These are phyloP conservation scores for Acanthamoeba sp. DNA, from an alignment of 208 protist species.

Conservation along the genomic window DNA sequence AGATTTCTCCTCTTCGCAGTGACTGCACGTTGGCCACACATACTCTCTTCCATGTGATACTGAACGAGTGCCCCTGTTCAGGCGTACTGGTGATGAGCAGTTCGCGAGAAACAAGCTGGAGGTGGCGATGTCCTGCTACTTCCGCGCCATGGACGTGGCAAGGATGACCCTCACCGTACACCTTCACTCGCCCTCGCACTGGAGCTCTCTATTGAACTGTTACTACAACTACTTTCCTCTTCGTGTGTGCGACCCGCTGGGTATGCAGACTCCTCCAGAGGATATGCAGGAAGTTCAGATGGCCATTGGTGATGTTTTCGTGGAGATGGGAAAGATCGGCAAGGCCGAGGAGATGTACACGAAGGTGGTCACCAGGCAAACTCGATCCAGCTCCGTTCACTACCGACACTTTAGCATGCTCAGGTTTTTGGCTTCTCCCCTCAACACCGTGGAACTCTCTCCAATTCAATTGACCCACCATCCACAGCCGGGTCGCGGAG, in stretches of 20 bases:
- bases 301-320: neutral
- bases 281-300: neutral
- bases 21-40: too few species aligned
- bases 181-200: too few species aligned
- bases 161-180: neutral
- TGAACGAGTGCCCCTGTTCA: too few species aligned
- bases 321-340: neutral
- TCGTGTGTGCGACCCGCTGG: neutral
- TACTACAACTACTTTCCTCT: too few species aligned
- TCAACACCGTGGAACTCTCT: neutral
- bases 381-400: neutral
- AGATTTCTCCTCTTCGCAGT: too few species aligned
- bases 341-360: neutral
- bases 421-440: neutral
- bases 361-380: neutral
- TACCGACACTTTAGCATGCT: neutral
- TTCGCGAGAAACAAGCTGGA: neutral
- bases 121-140: neutral
- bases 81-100: neutral
- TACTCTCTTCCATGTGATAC: too few species aligned
- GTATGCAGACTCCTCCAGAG: neutral
- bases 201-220: too few species aligned
- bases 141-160: conserved; percentile 3
- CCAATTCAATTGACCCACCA: neutral
- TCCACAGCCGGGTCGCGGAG: neutral